phyloP scores from a whole-genome alignment of 1,284 basidiomycete species.

The Fomitopsis betulina region DNA sequence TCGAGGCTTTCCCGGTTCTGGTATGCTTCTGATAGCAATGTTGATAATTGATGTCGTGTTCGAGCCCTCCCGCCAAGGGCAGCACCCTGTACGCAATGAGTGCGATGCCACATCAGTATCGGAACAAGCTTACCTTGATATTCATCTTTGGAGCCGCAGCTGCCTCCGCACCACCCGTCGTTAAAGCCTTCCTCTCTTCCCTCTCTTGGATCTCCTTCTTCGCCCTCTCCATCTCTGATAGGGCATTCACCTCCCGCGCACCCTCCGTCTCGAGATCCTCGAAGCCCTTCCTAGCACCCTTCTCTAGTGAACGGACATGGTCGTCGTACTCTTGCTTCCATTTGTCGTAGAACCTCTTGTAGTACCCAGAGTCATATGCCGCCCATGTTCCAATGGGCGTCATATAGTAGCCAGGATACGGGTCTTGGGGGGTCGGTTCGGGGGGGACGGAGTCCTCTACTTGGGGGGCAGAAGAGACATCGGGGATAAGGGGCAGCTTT shows the following conservation, averaged over 20 bases:
- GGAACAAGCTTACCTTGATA: constrained; percentile 45
- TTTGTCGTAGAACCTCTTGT: constrained; percentile 63
- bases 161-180: constrained; percentile 47
- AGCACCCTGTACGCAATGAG: constrained; percentile 42
- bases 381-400: constrained; percentile 79
- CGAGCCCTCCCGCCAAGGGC: constrained; percentile 65
- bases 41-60: constrained; percentile 71
- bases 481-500: constrained; percentile 15
- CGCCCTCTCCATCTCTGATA: constrained; percentile 69
- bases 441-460: constrained; percentile 72
- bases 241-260: constrained; percentile 62
- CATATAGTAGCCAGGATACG: constrained; percentile 87
- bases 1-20: constrained; percentile 73
- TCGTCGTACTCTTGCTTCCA: constrained; percentile 69
- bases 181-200: constrained; percentile 71
- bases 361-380: constrained; percentile 75
- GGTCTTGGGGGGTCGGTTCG: constrained; percentile 69
- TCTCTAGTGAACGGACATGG: constrained; percentile 67
- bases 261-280: constrained; percentile 51
- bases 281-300: constrained; percentile 59
- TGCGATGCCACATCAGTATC: constrained; percentile 1
- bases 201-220: constrained; percentile 64
- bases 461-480: constrained; percentile 62
- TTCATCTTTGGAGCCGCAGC: constrained; percentile 69
- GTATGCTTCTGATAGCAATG: constrained; percentile 74